Percentiles rank a stretch among this genome's conserved stretches.
Conservation (phyloP, 1,139 yeast genomes). For the Hyphopichia buzzinii region DNA sequence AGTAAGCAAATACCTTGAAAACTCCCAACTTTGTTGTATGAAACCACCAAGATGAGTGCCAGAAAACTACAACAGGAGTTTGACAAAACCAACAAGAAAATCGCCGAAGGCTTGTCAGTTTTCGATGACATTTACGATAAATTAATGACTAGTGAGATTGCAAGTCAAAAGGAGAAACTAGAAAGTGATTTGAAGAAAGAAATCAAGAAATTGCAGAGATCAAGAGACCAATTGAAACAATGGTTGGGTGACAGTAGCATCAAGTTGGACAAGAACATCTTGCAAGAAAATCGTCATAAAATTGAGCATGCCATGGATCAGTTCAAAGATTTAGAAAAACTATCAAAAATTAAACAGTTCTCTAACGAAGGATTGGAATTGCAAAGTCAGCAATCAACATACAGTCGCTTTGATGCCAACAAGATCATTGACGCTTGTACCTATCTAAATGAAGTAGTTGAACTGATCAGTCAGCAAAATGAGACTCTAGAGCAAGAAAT, state of each 20-base stretch:
- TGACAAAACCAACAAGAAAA: conserved; percentile 93
- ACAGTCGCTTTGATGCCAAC: conserved; percentile 47
- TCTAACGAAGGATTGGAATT: conserved; percentile 89
- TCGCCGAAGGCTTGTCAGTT: conserved; percentile 84
- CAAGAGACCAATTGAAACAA: conserved; percentile 92
- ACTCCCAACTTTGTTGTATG: too few relatives aligned
- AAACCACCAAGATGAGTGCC: conserved; percentile 35
- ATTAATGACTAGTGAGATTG: conserved; percentile 76
- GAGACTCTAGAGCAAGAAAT: conserved; percentile 79
- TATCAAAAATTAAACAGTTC: conserved; percentile 93
- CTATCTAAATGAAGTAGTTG: conserved; percentile 72
- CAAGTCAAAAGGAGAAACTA: conserved; percentile 89
- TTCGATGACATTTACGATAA: conserved; percentile 89
- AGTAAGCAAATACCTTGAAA: too few relatives aligned
- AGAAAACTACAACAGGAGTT: conserved; percentile 68
- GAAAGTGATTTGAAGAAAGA: conserved; percentile 94
- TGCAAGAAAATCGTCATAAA: conserved; percentile 76
- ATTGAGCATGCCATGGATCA: conserved; percentile 96
- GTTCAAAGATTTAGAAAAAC: conserved; percentile 91
- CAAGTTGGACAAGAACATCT: conserved; percentile 73
- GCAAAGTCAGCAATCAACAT: conserved; percentile 43
- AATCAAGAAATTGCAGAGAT: conserved; percentile 90
- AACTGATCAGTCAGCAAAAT: conserved; percentile 78
- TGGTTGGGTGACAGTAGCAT: conserved; percentile 94
- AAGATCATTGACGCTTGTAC: conserved; percentile 74